These are phyloP conservation scores for Inonotus hispidus DNA, from an alignment of 1,284 basidiomycete species.

Conservation along the genomic window DNA sequence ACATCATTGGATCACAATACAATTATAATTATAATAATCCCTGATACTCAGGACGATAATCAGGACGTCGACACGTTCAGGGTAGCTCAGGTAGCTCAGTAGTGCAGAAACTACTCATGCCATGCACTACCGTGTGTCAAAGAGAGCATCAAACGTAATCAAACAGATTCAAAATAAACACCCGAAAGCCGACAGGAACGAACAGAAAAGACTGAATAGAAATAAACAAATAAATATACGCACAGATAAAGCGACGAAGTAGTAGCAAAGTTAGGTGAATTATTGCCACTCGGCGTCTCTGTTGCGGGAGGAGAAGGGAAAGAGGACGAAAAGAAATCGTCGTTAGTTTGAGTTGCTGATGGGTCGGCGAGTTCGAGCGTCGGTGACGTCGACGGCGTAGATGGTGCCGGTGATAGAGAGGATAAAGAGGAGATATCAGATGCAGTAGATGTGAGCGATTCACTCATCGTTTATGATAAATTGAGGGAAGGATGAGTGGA, in stretches of 20 bases:
- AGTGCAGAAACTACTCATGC: too few species aligned
- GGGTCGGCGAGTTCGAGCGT: conserved; percentile 25
- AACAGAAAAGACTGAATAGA: conserved; percentile 1
- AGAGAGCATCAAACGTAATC: too few species aligned
- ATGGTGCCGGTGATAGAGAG: conserved; percentile 29
- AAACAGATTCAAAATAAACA: not conserved
- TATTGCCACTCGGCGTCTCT: conserved; percentile 28
- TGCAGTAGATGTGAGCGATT: not conserved
- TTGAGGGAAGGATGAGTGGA: too few species aligned
- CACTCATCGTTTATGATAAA: not conserved
- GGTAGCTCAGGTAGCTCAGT: too few species aligned
- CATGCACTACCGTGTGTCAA: too few species aligned
- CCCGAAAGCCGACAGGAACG: not conserved
- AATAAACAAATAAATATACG: conserved; percentile 31
- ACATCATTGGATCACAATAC: not conserved
- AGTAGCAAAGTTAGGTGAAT: not conserved
- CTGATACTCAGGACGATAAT: too few species aligned
- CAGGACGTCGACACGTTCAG: too few species aligned
- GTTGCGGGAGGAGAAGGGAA: conserved; percentile 31
- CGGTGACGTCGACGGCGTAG: conserved; percentile 29
- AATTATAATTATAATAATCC: too few species aligned
- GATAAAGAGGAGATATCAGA: too few species aligned
- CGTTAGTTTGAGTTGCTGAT: conserved; percentile 33
- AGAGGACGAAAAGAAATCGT: conserved; percentile 28
- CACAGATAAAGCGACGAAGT: conserved; percentile 17